Base-by-base conservation (phyloP, 352 stramenopile genomes). In the Phytophthora multivora region DNA sequence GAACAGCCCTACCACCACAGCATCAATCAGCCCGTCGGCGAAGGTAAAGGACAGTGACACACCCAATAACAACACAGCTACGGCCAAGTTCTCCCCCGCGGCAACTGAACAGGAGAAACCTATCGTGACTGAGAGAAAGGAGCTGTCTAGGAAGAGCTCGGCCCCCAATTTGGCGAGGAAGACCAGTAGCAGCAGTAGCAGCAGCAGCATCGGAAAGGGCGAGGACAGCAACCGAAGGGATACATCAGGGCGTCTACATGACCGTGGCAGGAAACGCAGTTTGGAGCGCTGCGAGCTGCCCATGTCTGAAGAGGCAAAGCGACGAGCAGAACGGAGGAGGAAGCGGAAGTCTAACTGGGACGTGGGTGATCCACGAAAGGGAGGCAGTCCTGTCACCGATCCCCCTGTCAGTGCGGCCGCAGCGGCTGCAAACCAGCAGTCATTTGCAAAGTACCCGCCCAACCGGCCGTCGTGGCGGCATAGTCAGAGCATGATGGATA, bases 331-430 rank as follows among this genome's bases (percentile, higher is more conserved):
- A 62, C 73, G 82, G 26, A 77, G 86, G 46, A 77, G 84, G 58
- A 80, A 77, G 25, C 80, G 79, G 25, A 92, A 90, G 46, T 84
- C 84, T 0, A 90, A 93, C 55, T 95, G 86, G 86, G 86, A 95
- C 59, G 80, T 92, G 7, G 84, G 84, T 23, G 86, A 95, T 43
- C 86, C 86, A 3, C 80, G 83, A 0, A 69, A 77, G 11, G 77
- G 65, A 48, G 66, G 65, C 33, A 80, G 66, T 12, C 70, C 63
- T 33, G 31, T 69, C 21, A 47, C 65, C 26, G 72, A 83, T 19
- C 55, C 51, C 1, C 66, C 67, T 26, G 59, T 65, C 28, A 76
- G 63, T 23, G 59, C 69, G 3, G 69, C 73, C 8, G 61, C 69
- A 0, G 70, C 73, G 19, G 66, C 64, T 16, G 70, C 67, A 19